phyloP scores from a whole-genome alignment of 2,329 filamentous ascomycete genomes.

The Aspergillus sp. region DNA sequence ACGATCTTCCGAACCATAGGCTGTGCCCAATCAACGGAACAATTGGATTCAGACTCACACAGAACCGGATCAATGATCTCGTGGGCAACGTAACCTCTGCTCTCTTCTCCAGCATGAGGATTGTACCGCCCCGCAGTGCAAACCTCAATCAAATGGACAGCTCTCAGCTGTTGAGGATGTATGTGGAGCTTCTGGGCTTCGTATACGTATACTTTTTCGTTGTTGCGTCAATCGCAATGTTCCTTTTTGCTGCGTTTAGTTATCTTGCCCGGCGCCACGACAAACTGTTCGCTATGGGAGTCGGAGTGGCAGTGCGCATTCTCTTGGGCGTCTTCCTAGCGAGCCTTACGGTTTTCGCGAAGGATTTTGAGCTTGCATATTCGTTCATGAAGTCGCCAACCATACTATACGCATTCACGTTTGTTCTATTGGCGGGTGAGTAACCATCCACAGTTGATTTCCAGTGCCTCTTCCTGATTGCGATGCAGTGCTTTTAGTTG shows the following conservation, averaged over 20 bases:
- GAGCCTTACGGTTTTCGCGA: conserved; percentile 35
- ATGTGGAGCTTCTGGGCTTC: conserved; percentile 43
- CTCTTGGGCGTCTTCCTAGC: conserved; percentile 35
- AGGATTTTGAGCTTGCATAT: conserved; percentile 40
- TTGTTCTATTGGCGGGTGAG: conserved; percentile 38
- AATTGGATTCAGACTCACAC: conserved; percentile 29
- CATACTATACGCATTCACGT: conserved; percentile 42
- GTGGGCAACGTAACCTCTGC: conserved; percentile 47
- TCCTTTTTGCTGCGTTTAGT: conserved; percentile 41
- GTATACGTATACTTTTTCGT: conserved; percentile 48
- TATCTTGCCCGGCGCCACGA: conserved; percentile 35
- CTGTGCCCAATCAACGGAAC: conserved; percentile 33
- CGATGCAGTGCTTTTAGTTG: conserved; percentile 35
- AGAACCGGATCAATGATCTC: conserved; percentile 37
- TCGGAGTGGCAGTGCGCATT: conserved; percentile 35
- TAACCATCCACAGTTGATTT: conserved; percentile 2
- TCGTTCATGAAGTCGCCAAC: conserved; percentile 46
- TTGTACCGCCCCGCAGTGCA: conserved; percentile 36
- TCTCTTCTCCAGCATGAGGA: conserved; percentile 47
- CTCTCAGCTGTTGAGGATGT: conserved; percentile 40
- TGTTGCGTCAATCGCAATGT: conserved; percentile 42
- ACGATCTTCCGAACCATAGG: conserved; percentile 33
- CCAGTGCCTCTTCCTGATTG: conserved; percentile 21
- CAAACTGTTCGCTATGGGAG: conserved; percentile 24
- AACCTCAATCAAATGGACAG: conserved; percentile 34